Percentiles rank a stretch among this genome's conserved stretches.
Conservation (phyloP, 2,329 filamentous ascomycete species). For the Diaporthe sp. region DNA sequence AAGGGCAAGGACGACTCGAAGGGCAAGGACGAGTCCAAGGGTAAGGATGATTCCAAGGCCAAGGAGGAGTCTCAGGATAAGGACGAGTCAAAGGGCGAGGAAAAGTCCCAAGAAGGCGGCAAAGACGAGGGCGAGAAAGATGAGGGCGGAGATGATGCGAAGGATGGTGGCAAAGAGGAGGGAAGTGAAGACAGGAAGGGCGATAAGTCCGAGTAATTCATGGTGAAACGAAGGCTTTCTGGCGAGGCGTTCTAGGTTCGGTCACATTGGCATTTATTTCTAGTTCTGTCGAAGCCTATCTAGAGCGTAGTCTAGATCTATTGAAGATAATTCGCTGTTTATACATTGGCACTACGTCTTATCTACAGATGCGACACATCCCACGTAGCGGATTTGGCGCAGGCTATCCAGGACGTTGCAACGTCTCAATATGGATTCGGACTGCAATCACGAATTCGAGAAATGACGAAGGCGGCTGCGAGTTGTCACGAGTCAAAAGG, state of each 20-base stretch:
- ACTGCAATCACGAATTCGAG: neutral
- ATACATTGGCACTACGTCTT: fast-evolving
- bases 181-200: conserved; percentile 34
- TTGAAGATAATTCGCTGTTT: neutral
- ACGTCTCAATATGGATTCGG: neutral
- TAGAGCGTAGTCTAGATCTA: neutral
- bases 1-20: conserved; percentile 37
- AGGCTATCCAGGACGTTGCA: neutral
- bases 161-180: conserved; percentile 28
- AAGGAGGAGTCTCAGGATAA: conserved; percentile 39
- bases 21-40: conserved; percentile 38
- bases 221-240: neutral
- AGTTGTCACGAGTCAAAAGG: neutral
- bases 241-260: conserved; percentile 32
- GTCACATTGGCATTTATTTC: conserved; percentile 15
- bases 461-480: neutral
- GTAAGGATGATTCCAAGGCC: neutral
- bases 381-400: neutral
- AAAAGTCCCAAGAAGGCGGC: conserved; percentile 11
- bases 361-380: too few species aligned
- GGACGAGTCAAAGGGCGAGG: conserved; percentile 35
- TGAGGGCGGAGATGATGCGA: conserved; percentile 35
- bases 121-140: conserved; percentile 38
- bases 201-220: conserved; percentile 33
- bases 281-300: neutral